phyloP scores from a whole-genome alignment of 78 protist genomes.

The Dictyostelium capitatum region DNA sequence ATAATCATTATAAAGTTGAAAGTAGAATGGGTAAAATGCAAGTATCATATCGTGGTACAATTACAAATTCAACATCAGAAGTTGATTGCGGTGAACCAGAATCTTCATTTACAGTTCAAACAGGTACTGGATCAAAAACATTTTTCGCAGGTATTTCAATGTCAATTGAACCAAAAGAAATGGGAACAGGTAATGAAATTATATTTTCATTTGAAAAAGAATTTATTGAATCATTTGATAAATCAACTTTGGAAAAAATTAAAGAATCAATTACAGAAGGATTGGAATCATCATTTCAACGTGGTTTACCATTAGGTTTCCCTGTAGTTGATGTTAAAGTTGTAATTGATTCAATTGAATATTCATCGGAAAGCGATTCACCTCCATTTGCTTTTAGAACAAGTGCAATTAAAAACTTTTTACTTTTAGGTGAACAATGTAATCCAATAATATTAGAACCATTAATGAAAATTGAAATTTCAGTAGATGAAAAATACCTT shows the following conservation, averaged over 20 bases:
- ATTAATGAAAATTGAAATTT: conserved; percentile 69
- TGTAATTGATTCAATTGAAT: neutral
- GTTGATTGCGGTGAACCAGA: neutral
- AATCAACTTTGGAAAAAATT: conserved; percentile 9
- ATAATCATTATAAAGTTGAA: conserved; percentile 65
- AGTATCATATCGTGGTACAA: conserved; percentile 68
- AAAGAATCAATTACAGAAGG: conserved; percentile 50
- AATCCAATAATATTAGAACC: conserved; percentile 58
- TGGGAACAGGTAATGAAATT: conserved; percentile 47
- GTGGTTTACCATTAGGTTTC: conserved; percentile 79
- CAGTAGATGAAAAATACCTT: conserved; percentile 61
- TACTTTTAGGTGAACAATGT: conserved; percentile 8
- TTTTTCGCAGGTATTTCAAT: conserved; percentile 37
- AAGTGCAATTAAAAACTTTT: neutral
- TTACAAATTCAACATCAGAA: neutral
- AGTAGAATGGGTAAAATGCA: conserved; percentile 64
- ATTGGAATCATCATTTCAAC: conserved; percentile 29
- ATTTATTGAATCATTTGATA: neutral
- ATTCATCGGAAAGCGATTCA: conserved; percentile 39
- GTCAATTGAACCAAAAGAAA: conserved; percentile 22
- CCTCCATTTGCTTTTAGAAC: conserved; percentile 55
- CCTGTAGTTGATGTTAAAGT: conserved; percentile 40
- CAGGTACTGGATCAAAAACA: conserved; percentile 30
- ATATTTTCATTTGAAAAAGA: neutral
- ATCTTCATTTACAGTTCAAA: conserved; percentile 22